Evolutionary conservation across 495 filamentous ascomycete genomes (phyloP).

Genomic region (Bacidia gigantensis): DNA sequence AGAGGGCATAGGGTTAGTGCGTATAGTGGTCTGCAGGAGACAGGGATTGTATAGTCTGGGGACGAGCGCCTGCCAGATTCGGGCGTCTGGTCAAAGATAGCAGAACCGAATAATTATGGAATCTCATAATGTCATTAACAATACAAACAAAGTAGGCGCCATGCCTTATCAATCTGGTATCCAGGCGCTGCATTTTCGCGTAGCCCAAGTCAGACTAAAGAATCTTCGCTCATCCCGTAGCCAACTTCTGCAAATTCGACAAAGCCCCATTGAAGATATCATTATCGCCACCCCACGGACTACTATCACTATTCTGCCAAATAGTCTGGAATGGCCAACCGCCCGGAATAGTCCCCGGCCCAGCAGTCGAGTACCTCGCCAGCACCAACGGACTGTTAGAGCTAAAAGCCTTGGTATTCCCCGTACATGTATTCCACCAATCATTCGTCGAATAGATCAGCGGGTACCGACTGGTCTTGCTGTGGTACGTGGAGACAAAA

Average conservation of each 20-base stretch:
- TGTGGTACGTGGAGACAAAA: slow-evolving; percentile 44
- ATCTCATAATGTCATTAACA: no score
- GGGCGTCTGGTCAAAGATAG: no score
- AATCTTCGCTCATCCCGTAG: no score
- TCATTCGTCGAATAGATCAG: slow-evolving; percentile 46
- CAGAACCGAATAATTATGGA: no score
- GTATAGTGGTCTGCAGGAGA: no score
- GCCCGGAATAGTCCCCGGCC: slow-evolving; percentile 38
- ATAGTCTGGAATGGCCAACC: slow-evolving; percentile 47
- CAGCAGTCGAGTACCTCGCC: slow-evolving; percentile 32
- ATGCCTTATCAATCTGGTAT: no score
- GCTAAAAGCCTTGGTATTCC: slow-evolving; percentile 38
- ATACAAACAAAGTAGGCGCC: no score
- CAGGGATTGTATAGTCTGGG: no score
- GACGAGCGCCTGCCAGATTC: no score
- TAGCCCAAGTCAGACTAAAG: no score
- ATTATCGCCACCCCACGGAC: slow-evolving; percentile 37
- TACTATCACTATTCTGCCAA: slow-evolving; percentile 38
- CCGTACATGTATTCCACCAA: slow-evolving; percentile 52
- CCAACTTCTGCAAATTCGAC: slow-evolving; percentile 22
- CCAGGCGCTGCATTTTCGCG: no score
- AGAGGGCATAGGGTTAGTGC: no score
- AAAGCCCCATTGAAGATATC: slow-evolving; percentile 37
- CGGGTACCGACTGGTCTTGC: slow-evolving; percentile 38
- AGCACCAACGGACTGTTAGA: slow-evolving; percentile 42